Base-by-base conservation (phyloP, 1,284 basidiomycete genomes). In the Inonotus obliquus region DNA sequence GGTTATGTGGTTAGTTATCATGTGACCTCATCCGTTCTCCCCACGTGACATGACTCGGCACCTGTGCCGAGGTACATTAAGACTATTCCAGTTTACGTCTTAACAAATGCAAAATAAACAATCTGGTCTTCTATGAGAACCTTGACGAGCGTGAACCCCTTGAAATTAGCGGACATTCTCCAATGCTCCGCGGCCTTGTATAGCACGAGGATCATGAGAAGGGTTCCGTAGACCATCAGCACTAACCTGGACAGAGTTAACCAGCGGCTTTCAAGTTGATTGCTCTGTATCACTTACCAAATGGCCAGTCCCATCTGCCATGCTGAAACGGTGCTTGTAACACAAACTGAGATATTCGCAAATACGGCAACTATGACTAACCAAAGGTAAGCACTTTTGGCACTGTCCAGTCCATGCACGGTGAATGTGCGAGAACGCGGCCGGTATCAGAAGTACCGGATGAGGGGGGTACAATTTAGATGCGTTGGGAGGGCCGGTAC, bases 101-200 rank as follows among this genome's bases (percentile, higher is more conserved):
- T n/a, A n/a, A n/a, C n/a, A n/a, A n/a, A n/a, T n/a, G n/a, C n/a
- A 49, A 49, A n/a, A 19, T 49, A 49, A 2, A 57, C 6, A 17
- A 57, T 14, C 32, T 57, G 56, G 17, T 57, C 56, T 29, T 19
- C 19, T 13, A 57, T 48, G 9, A 57, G 41, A 10, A 57, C 56
- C 25, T 47, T 25, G 44, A 57, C 32, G 29, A 57, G 56, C 9
- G 44, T 17, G 10, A 23, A 44, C 3, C 54, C 54, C 29, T 45
- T 23, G 25, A 47, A 47, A 10, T n/a, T 9, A 39, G 54, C 23
- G 6, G 54, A 37, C 37, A 54, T 35, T 27, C n/a, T 35, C 56
- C 56, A 57, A 21, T 47, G 48, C 21, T 27, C 19, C 10, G 41
- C 32, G 9, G 39, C 56, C 41, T 29, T 57, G 56, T 47, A 29